Percentiles rank a stretch among this genome's conserved stretches.
These are phyloP conservation scores for Lignosus rhinocerotis DNA, from an alignment of 1,284 basidiomycete species.

Conservation along the genomic window DNA sequence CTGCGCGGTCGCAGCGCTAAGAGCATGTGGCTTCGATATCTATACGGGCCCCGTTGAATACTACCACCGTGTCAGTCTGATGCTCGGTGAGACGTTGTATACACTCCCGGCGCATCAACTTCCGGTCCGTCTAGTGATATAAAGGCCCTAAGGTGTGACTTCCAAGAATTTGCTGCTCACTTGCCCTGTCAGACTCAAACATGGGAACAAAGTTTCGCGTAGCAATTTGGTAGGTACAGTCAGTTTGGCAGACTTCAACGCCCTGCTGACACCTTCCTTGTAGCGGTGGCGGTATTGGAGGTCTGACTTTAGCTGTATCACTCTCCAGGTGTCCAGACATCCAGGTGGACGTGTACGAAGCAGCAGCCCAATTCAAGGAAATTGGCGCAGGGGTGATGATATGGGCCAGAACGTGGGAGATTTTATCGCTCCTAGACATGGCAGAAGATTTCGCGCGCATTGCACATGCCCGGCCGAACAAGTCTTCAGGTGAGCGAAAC, in stretches of 20 bases:
- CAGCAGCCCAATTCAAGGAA: slow-evolving; percentile 46
- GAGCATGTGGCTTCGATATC: neutral
- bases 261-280: neutral
- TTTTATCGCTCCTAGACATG: slow-evolving; percentile 43
- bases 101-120: neutral
- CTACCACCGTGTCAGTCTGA: neutral
- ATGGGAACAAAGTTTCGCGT: slow-evolving; percentile 26
- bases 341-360: slow-evolving; percentile 49
- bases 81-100: neutral
- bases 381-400: slow-evolving; percentile 53
- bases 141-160: neutral
- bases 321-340: slow-evolving; percentile 41
- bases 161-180: neutral
- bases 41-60: neutral
- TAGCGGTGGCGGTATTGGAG: slow-evolving; percentile 52
- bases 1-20: neutral
- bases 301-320: slow-evolving; percentile 45
- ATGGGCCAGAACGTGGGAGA: slow-evolving; percentile 45
- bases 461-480: slow-evolving; percentile 43
- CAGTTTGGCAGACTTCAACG: neutral
- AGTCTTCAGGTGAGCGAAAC: slow-evolving; percentile 33
- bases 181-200: neutral
- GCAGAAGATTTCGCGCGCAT: slow-evolving; percentile 40
- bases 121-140: neutral
- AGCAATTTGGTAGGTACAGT: slow-evolving; percentile 29